phyloP scores from a whole-genome alignment of 2,329 filamentous ascomycete species.

The Colletotrichum sp. region DNA sequence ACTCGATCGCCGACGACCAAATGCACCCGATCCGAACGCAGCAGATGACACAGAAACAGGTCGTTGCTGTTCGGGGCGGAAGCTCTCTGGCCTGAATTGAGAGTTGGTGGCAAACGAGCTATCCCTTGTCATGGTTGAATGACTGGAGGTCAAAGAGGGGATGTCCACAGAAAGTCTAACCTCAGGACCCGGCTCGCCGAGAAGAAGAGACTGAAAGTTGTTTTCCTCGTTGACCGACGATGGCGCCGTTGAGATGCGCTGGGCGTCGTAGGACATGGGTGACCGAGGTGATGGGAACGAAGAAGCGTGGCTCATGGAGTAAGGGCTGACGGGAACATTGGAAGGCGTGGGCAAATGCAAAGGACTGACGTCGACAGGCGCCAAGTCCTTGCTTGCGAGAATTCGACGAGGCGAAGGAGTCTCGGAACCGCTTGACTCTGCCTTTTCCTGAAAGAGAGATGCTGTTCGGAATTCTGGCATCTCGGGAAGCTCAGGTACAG shows the following conservation, averaged over 20 bases:
- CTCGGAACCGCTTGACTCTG: constrained; percentile 44
- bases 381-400: constrained; percentile 48
- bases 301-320: constrained; percentile 67
- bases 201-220: constrained; percentile 71
- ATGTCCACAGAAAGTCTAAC: constrained; percentile 75
- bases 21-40: constrained; percentile 39
- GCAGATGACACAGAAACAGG: constrained; percentile 67
- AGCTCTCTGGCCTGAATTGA: constrained; percentile 52
- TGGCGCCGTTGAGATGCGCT: constrained; percentile 75
- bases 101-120: constrained; percentile 55
- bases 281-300: constrained; percentile 75
- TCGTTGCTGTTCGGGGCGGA: constrained; percentile 54
- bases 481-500: constrained; percentile 33
- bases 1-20: constrained; percentile 75
- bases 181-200: constrained; percentile 78
- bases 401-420: constrained; percentile 51
- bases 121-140: constrained; percentile 77
- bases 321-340: constrained; percentile 64
- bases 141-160: constrained; percentile 76
- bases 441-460: constrained; percentile 34
- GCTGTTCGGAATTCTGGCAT: constrained; percentile 45
- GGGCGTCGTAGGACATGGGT: constrained; percentile 72
- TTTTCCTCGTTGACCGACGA: constrained; percentile 77
- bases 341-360: constrained; percentile 49
- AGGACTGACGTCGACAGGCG: constrained; percentile 56